Percentiles rank a stretch among this genome's conserved stretches.
These are phyloP conservation scores for Dentipellis fragilis DNA, from an alignment of 768 basidiomycete species.

Conservation along the genomic window DNA sequence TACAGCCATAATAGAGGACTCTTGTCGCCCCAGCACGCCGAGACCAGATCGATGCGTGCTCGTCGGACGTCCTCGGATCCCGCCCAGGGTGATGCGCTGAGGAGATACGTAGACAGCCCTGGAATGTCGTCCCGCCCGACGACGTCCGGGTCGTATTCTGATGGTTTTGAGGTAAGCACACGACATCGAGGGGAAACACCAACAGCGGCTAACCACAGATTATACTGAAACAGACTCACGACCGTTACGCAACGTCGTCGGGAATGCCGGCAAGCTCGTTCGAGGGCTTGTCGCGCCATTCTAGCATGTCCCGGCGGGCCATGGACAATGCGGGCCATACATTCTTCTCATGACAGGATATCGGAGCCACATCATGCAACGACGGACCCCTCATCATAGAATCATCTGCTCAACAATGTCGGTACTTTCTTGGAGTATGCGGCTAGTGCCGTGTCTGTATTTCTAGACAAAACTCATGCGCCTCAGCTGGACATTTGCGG, in stretches of 20 bases:
- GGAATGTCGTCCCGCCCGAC: conserved; percentile 11
- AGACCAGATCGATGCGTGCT: neutral
- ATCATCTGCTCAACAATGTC: too few species aligned
- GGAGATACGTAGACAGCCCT: conserved; percentile 11
- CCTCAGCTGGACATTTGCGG: too few species aligned
- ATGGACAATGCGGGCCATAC: neutral
- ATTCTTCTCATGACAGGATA: neutral
- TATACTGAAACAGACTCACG: too few species aligned
- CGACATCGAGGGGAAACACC: neutral
- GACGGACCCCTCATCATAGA: too few species aligned
- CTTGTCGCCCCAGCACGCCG: neutral
- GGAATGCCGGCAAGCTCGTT: neutral
- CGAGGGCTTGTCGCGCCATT: neutral
- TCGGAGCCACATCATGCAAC: too few species aligned
- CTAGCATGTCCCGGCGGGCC: neutral
- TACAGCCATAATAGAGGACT: neutral
- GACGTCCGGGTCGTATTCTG: conserved; percentile 9
- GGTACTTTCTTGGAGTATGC: too few species aligned
- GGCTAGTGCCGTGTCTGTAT: too few species aligned
- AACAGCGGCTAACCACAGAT: too few species aligned
- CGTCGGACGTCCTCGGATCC: neutral
- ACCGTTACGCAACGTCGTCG: neutral
- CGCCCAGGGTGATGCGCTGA: conserved; percentile 1
- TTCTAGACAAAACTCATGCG: too few species aligned
- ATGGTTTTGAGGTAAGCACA: conserved; percentile 12